phyloP scores from a whole-genome alignment of 2,329 filamentous ascomycete species.

The Aureobasidium sp. region DNA sequence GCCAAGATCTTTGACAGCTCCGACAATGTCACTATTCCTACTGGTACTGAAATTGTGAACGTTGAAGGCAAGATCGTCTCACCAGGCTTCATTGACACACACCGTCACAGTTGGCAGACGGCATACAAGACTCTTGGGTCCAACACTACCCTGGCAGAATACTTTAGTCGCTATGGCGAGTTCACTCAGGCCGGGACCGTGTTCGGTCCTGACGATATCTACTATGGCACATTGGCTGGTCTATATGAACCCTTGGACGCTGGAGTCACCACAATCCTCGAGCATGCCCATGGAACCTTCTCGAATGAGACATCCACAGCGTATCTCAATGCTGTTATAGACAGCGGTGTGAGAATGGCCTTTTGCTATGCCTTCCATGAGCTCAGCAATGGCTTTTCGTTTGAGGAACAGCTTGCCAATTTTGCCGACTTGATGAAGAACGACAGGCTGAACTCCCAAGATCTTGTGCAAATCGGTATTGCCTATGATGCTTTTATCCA shows the following conservation, averaged over 20 bases:
- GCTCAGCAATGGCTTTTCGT: background rate
- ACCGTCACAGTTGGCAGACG: conserved; percentile 49
- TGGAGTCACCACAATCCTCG: conserved; percentile 47
- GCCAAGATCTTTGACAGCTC: background rate
- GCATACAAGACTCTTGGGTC: conserved; percentile 47
- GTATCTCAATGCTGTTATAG: conserved; percentile 12
- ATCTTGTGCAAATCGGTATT: background rate
- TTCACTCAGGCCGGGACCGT: conserved; percentile 23
- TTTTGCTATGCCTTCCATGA: conserved; percentile 34
- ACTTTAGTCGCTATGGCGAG: conserved; percentile 39
- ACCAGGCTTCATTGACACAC: conserved; percentile 40
- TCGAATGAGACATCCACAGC: conserved; percentile 14
- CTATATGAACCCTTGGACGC: conserved; percentile 47
- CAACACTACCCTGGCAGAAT: conserved; percentile 46
- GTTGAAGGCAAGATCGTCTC: conserved; percentile 30
- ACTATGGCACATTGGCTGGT: conserved; percentile 40
- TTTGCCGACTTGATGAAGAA: background rate
- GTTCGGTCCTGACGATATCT: conserved; percentile 40
- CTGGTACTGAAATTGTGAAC: conserved; percentile 32
- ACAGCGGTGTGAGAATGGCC: conserved; percentile 17
- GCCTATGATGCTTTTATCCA: background rate
- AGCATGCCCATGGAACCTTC: conserved; percentile 45
- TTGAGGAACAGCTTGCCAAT: conserved; percentile 5
- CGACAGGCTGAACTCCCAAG: background rate
- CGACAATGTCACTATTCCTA: background rate